Base-by-base conservation (phyloP, 805 yeast species). In the Saturnispora dispora region DNA sequence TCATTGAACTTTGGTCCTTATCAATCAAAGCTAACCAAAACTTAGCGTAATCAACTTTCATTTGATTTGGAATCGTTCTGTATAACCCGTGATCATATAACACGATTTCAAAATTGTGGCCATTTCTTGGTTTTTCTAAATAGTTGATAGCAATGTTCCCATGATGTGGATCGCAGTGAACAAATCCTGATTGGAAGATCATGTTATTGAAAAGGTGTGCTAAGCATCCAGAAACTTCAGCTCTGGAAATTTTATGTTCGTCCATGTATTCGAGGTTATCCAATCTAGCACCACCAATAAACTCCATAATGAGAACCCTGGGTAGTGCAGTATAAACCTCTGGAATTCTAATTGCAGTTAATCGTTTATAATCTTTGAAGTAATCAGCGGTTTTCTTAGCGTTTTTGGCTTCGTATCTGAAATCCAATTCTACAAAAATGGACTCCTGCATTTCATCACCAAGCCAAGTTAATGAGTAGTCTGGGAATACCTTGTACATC, bases 151-250 rank as follows among this genome's bases (percentile, higher is more conserved):
- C 96, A 53, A 93, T 71, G 61, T 93, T 93, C 0, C 99, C 99
- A 10, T 96, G 96, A 65, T 93, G 99, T 1, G 99, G 99, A 65
- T 93, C 99, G 70, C 99, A 93, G 65, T 93, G 99, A 42, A 93
- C 78, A 22, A 88, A 96, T 27, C 81, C 83, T 0, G 96, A 95
- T 2, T 95, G 84, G 71, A 93, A 93, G 40, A 93, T 88, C 99
- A 93, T 93, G 62, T 81, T 83, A 70, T 91, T 88, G 72, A 93
- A 93, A 28, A 88, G 82, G 59, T 91, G 96, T 0, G 96, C 81
- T 37, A 93, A 72, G 63, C 97, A 91, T 6, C 83, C 70, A 2
- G 95, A 83, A 8, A 93, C 95, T 55, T 86, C 85, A 0, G 83
- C 77, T 23, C 95, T 71, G 20, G 86, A 79, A 46, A 93, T 88